Percentiles rank a stretch among this genome's conserved stretches.
These are phyloP conservation scores for Trichoderma sp. DNA, from an alignment of 2,329 filamentous ascomycete genomes.

Conservation along the genomic window DNA sequence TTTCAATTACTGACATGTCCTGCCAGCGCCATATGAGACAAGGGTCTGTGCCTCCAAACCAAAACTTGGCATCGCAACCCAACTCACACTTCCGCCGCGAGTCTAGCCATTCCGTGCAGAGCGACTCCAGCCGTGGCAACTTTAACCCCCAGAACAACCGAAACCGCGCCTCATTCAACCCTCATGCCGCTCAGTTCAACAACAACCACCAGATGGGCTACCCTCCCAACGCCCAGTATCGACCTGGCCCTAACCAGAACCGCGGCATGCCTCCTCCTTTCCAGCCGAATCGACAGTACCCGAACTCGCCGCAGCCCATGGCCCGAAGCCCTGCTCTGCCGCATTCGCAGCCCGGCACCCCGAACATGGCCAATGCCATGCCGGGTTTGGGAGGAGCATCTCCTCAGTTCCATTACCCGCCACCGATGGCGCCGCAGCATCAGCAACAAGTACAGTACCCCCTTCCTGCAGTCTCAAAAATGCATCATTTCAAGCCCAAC, in stretches of 20 bases:
- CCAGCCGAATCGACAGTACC: conserved; percentile 51
- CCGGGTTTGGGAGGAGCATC: conserved; percentile 65
- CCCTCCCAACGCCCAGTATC: conserved; percentile 49
- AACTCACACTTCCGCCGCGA: conserved; percentile 78
- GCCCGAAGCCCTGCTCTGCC: conserved; percentile 68
- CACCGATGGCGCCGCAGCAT: conserved; percentile 62
- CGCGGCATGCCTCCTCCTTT: conserved; percentile 57
- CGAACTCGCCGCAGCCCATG: conserved; percentile 65
- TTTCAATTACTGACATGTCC: not conserved
- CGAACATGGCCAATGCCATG: conserved; percentile 67
- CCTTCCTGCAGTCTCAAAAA: conserved; percentile 43
- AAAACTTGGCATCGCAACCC: conserved; percentile 65
- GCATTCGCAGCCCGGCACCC: conserved; percentile 68
- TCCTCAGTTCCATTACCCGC: conserved; percentile 64
- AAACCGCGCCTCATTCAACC: conserved; percentile 54
- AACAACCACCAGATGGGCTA: conserved; percentile 53
- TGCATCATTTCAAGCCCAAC: conserved; percentile 45
- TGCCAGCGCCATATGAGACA: conserved; percentile 71
- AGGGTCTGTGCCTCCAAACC: conserved; percentile 64
- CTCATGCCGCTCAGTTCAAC: conserved; percentile 49
- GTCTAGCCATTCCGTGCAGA: conserved; percentile 79
- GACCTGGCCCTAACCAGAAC: conserved; percentile 51
- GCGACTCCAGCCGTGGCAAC: conserved; percentile 57
- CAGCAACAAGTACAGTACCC: conserved; percentile 61
- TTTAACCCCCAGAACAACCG: conserved; percentile 55